Conservation (phyloP, 805 yeast species). For the Saturnispora zaruensis region DNA sequence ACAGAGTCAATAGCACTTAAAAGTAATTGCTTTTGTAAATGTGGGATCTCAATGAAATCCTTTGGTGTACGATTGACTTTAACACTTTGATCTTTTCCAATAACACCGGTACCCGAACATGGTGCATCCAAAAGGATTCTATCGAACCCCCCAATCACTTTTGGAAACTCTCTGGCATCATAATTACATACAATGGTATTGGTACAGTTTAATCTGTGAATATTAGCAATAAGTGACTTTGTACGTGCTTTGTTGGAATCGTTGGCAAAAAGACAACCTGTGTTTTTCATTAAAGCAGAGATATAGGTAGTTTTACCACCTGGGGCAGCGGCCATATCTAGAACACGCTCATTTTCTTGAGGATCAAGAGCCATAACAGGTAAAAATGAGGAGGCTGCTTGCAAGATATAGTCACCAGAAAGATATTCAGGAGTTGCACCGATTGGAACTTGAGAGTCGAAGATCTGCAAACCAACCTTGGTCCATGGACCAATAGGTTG, state of each 20-base stretch:
- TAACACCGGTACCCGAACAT: slow-evolving; percentile 99
- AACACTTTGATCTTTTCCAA: slow-evolving; percentile 93
- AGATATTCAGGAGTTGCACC: slow-evolving; percentile 99
- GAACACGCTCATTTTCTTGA: slow-evolving; percentile 89
- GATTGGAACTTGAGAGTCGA: slow-evolving; percentile 98
- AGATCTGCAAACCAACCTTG: slow-evolving; percentile 93
- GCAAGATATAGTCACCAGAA: slow-evolving; percentile 95
- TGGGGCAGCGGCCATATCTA: slow-evolving; percentile 99
- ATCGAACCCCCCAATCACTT: slow-evolving; percentile 97
- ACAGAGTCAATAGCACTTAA: slow-evolving; percentile 96
- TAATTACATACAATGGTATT: slow-evolving; percentile 95
- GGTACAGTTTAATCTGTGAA: slow-evolving; percentile 93
- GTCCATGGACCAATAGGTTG: slow-evolving; percentile 99
- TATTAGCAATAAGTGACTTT: slow-evolving; percentile 91
- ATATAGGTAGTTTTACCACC: slow-evolving; percentile 97
- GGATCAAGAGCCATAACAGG: slow-evolving; percentile 98
- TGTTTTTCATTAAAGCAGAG: slow-evolving; percentile 94
- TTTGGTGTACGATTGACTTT: slow-evolving; percentile 90
- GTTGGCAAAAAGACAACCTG: slow-evolving; percentile 95
- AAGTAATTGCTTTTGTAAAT: slow-evolving; percentile 86
- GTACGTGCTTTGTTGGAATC: slow-evolving; percentile 96
- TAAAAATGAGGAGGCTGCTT: slow-evolving; percentile 95
- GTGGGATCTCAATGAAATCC: slow-evolving; percentile 95
- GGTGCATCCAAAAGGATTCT: slow-evolving; percentile 95
- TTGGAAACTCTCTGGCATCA: slow-evolving; percentile 97